A percentile compares a stretch with the other conserved stretches of the same genome.
Evolutionary conservation across 768 basidiomycete genomes (phyloP).

Genomic region (Hygrophoropsis aurantiaca): DNA sequence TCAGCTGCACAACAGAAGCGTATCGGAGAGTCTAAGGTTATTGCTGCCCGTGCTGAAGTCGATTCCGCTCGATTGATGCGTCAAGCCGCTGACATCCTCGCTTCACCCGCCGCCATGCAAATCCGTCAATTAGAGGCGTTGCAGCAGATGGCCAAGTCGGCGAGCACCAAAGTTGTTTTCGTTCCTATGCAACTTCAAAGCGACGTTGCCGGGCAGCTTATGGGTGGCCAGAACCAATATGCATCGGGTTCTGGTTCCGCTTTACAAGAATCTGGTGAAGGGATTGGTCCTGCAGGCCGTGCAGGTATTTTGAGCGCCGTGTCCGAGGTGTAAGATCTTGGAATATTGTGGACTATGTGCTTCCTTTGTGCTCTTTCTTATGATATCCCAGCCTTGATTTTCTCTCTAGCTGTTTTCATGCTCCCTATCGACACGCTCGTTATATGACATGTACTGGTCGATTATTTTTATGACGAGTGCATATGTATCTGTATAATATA

Average conservation of each 20-base stretch:
- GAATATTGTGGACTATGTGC: neutral
- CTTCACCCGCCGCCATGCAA: slow-evolving; percentile 96
- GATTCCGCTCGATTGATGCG: slow-evolving; percentile 95
- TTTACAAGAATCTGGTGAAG: slow-evolving; percentile 22
- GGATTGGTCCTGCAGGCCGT: slow-evolving; percentile 22
- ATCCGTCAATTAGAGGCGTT: slow-evolving; percentile 96
- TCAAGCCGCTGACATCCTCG: slow-evolving; percentile 93
- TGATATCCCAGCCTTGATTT: neutral
- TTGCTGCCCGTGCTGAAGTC: slow-evolving; percentile 94
- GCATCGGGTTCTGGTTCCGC: slow-evolving; percentile 19
- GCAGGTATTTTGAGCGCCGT: slow-evolving; percentile 23
- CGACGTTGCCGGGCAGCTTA: slow-evolving; percentile 58
- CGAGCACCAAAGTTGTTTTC: slow-evolving; percentile 90
- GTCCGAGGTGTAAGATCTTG: slow-evolving; percentile 19
- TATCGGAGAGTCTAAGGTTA: slow-evolving; percentile 95
- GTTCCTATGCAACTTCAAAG: slow-evolving; percentile 90
- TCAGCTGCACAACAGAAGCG: slow-evolving; percentile 97
- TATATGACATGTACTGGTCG: neutral
- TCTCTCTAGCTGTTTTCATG: too few relatives aligned
- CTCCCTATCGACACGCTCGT: neutral
- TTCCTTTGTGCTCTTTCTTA: neutral
- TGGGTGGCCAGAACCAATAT: slow-evolving; percentile 15
- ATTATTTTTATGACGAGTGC: neutral
- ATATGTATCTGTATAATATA: neutral
- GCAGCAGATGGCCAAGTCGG: slow-evolving; percentile 90